phyloP scores from a whole-genome alignment of 2,329 filamentous ascomycete genomes.

The Stromatinia cepivora region DNA sequence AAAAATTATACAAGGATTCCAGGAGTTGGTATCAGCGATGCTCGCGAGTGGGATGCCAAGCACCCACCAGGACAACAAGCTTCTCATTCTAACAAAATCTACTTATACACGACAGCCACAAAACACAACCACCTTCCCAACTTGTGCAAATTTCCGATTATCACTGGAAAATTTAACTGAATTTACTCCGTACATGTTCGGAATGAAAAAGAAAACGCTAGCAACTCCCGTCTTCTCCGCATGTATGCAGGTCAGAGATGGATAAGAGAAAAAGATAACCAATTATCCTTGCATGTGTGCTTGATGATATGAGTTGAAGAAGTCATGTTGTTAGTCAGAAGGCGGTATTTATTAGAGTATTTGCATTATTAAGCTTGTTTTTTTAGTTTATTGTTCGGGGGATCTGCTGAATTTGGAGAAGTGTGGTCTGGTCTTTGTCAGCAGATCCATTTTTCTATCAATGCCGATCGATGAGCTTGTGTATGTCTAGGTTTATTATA shows the following conservation, averaged over 20 bases:
- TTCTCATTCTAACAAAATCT: constrained; percentile 12
- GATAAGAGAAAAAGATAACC: constrained; percentile 7
- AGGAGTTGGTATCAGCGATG: not conserved
- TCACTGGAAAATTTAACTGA: not conserved
- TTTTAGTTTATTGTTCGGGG: not conserved
- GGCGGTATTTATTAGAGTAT: not conserved
- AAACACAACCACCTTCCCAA: constrained; percentile 19
- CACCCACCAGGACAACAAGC: constrained; percentile 10
- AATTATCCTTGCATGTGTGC: constrained; percentile 11
- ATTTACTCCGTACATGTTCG: constrained; percentile 1
- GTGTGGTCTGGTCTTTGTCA: constrained; percentile 6
- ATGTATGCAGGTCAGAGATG: constrained; percentile 18
- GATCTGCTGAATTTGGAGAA: constrained; percentile 4
- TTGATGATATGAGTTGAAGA: constrained; percentile 8
- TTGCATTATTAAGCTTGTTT: constrained; percentile 1
- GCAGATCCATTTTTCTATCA: constrained; percentile 3
- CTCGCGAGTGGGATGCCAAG: constrained; percentile 23
- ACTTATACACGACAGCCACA: not conserved
- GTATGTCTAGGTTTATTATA: not conserved
- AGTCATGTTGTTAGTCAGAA: not conserved
- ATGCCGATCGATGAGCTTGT: not conserved
- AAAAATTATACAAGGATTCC: constrained; percentile 3
- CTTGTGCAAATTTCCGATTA: not conserved
- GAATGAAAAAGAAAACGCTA: not conserved
- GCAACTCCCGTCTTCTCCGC: constrained; percentile 12